Evolutionary conservation across 2,329 filamentous ascomycete genomes (phyloP).

Genomic region (Periconia sp.): DNA sequence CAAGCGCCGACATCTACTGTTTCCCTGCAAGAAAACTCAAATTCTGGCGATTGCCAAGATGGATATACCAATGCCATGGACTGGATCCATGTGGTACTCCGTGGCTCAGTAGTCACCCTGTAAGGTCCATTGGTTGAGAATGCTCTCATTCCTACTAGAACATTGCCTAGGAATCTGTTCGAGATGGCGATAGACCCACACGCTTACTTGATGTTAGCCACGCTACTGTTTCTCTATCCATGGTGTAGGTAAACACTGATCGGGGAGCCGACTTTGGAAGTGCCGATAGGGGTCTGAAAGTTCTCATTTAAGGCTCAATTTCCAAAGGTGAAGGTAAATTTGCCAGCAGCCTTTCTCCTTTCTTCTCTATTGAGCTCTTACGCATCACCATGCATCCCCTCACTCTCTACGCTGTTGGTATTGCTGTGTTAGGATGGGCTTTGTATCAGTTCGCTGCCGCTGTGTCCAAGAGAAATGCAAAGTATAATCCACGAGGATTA

Average conservation of each 20-base stretch:
- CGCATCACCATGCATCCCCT: constrained; percentile 43
- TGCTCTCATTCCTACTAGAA: not conserved
- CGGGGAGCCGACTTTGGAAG: not conserved
- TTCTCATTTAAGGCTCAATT: constrained; percentile 3
- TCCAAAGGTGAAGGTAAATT: constrained; percentile 3
- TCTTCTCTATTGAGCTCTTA: not conserved
- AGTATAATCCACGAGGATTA: constrained; percentile 38
- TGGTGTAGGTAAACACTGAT: not conserved
- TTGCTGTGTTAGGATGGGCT: constrained; percentile 43
- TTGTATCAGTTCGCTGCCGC: constrained; percentile 38
- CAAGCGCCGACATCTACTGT: not conserved
- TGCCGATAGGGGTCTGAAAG: not conserved
- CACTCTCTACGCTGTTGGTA: constrained; percentile 38
- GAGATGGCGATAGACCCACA: not conserved
- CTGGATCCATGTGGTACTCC: not conserved
- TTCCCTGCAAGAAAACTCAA: not conserved
- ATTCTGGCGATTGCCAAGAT: not conserved
- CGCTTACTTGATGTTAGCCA: not conserved
- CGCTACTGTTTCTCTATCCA: not conserved
- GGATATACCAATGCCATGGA: not conserved
- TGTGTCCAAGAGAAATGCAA: constrained; percentile 38
- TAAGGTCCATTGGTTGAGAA: not conserved
- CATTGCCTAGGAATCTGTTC: not conserved
- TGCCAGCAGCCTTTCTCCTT: not conserved
- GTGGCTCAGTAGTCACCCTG: not conserved